phyloP scores from a whole-genome alignment of 805 yeast species.

The Allodekkera sacchari region DNA sequence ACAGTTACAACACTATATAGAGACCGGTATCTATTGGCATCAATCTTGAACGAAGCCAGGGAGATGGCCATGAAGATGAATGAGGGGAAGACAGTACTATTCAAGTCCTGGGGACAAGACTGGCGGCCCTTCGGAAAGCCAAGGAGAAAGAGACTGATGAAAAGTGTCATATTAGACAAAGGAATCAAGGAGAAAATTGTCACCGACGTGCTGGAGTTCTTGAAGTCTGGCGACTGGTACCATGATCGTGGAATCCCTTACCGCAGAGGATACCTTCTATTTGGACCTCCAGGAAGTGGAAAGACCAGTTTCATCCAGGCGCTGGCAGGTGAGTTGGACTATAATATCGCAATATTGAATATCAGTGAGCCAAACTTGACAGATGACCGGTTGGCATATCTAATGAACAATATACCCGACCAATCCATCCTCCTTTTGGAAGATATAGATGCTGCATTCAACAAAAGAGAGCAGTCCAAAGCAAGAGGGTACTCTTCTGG shows the following conservation, averaged over 20 bases:
- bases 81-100: conserved; percentile 91
- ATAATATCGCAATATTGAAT: conserved; percentile 88
- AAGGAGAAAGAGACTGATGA: conserved; percentile 72
- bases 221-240: conserved; percentile 82
- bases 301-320: conserved; percentile 96
- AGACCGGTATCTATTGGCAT: conserved; percentile 63
- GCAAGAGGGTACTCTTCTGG: conserved; percentile 80
- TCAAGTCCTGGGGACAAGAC: conserved; percentile 95
- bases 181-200: conserved; percentile 62
- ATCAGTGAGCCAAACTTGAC: conserved; percentile 86
- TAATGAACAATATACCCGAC: conserved; percentile 94
- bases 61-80: conserved; percentile 68
- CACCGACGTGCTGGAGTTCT: conserved; percentile 71
- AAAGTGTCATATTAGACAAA: conserved; percentile 76
- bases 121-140: conserved; percentile 99
- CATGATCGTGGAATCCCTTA: conserved; percentile 96
- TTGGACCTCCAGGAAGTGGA: conserved; percentile 98
- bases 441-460: conserved; percentile 95
- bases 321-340: conserved; percentile 90
- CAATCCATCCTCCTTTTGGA: conserved; percentile 78
- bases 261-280: conserved; percentile 85
- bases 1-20: conserved; percentile 82
- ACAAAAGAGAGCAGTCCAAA: conserved; percentile 62
- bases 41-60: conserved; percentile 73
- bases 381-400: conserved; percentile 87